phyloP scores from a whole-genome alignment of 257 asterid genomes.

The Solanum pimpinellifolium region DNA sequence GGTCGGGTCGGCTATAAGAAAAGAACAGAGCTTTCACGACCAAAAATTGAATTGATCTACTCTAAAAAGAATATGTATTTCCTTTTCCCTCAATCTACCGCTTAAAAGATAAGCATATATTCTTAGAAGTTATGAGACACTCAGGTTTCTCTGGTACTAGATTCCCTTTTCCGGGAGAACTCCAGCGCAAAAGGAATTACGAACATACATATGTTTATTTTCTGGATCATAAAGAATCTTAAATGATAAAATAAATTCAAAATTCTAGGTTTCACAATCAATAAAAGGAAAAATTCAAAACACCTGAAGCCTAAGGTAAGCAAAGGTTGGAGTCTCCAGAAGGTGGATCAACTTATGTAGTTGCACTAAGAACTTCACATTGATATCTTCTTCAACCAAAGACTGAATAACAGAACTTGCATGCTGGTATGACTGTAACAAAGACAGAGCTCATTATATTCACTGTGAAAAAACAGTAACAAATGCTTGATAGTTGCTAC shows the following conservation, averaged over 20 bases:
- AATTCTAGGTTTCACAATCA: neutral
- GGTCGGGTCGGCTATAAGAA: neutral
- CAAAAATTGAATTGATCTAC: neutral
- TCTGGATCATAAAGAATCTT: neutral
- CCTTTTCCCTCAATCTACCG: neutral
- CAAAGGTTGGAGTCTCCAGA: slow-evolving; percentile 92
- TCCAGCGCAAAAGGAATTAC: neutral
- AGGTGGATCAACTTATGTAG: slow-evolving; percentile 91
- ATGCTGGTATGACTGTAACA: slow-evolving; percentile 76
- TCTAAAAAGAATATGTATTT: neutral
- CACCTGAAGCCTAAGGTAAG: slow-evolving; percentile 95
- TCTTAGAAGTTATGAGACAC: neutral
- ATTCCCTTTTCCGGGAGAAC: neutral
- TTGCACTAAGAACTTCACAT: slow-evolving; percentile 86
- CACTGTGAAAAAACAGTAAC: neutral
- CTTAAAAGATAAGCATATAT: neutral
- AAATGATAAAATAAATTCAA: neutral
- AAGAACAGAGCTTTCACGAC: neutral
- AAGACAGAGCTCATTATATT: neutral
- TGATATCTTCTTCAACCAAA: slow-evolving; percentile 87
- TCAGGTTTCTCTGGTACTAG: neutral
- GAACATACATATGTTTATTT: neutral
- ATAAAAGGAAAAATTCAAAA: neutral
- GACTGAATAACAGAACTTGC: slow-evolving; percentile 90
- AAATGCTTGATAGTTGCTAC: slow-evolving; percentile 4